phyloP scores from a whole-genome alignment of 441 rosid genomes.

The Euphorbia celastroides region DNA sequence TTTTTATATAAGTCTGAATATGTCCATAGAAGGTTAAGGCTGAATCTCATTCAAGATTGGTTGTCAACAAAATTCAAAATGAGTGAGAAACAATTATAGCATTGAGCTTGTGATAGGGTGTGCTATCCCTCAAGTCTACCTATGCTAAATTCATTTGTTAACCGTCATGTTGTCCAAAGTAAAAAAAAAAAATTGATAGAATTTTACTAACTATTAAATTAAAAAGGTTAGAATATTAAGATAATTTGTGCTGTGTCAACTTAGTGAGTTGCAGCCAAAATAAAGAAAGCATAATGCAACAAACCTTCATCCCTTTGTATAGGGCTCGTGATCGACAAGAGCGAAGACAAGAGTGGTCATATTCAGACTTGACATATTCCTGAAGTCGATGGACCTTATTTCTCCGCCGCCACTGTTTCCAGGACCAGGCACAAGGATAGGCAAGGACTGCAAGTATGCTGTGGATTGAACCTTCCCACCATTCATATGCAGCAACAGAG shows the following conservation, averaged over 20 bases:
- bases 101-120: background rate
- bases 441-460: conserved; percentile 88
- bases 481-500: conserved; percentile 93
- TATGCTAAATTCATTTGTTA: background rate
- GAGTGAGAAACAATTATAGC: background rate
- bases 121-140: background rate
- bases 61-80: background rate
- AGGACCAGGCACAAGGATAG: conserved; percentile 96
- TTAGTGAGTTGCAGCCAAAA: conserved; percentile 8
- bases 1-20: background rate
- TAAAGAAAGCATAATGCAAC: conserved; percentile 18
- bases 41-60: background rate
- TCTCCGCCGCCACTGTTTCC: conserved; percentile 96
- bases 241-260: background rate
- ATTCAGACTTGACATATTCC: conserved; percentile 92
- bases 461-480: conserved; percentile 99
- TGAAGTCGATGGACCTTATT: conserved; percentile 84
- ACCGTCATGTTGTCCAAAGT: background rate
- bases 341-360: conserved; percentile 97
- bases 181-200: background rate
- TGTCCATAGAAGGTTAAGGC: background rate
- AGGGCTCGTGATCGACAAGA: conserved; percentile 98
- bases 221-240: background rate
- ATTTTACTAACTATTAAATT: background rate
- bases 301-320: conserved; percentile 98